Base-by-base conservation (phyloP, 495 filamentous ascomycete species). In the Rostrohypoxylon terebratum region DNA sequence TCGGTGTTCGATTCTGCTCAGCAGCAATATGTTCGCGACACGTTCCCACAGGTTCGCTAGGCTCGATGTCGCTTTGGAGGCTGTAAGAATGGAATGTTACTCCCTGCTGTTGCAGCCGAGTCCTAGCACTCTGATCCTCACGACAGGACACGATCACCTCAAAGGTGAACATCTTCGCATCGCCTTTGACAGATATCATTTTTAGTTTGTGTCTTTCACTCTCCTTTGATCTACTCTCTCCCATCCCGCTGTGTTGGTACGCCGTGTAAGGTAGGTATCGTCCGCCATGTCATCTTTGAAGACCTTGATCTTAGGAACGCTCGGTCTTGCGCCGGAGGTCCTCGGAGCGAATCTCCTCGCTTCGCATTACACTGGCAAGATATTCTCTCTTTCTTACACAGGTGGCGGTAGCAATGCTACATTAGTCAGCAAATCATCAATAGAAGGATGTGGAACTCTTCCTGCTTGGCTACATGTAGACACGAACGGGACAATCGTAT, bases 381-480 rank as follows among this genome's bases (percentile, higher is more conserved):
- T 84, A 54, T 84, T 79, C 76, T 77, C 75, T 34, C 76, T 84
- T 38, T 79, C 79, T 0, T 72, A 79, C 20, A 77, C 58, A 9
- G 66, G 57, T 1, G 53, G 63, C 8, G 69, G 67, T 34, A 65
- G 47, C 8, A 78, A 76, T 70, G 76, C 45, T 20, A 77, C 69
- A 42, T 72, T 84, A 0, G 68, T 77, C 11, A 76, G 77, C 45
- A 74, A 75, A 31, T 78, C 78, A 13, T 74, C 77, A 13, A 45
- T 73, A 18, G 69, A 50, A 11, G 81, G 78, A 40, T 82, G 81
- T 57, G 81, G 80, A 25, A 69, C 68, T 28, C 73, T 80, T 13
- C 87, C 90, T 3, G 86, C 83, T 55, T 91, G 88, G 87, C 66
- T 91, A 20, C 83, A 85, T 31, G 78, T 86, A 42, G 85, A 83